Percentiles rank a stretch among this genome's conserved stretches.
These are phyloP conservation scores for Clonostachys rhizophaga DNA, from an alignment of 2,329 filamentous ascomycete species.

Conservation along the genomic window DNA sequence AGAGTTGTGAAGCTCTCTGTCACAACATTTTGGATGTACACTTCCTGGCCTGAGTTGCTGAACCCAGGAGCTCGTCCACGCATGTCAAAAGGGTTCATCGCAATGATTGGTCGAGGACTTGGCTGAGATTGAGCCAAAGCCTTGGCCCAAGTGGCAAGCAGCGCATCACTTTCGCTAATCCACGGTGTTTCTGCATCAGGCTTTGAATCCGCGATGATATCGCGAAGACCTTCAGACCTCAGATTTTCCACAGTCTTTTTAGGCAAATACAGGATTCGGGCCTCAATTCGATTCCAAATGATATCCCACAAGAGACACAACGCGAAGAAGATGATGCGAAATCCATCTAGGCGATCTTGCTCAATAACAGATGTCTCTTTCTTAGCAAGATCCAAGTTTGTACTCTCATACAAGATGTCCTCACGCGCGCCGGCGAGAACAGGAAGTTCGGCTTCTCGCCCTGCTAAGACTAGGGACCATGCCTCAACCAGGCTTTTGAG, in stretches of 20 bases:
- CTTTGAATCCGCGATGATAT: background rate
- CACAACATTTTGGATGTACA: conserved; percentile 18
- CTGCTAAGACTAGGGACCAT: conserved; percentile 39
- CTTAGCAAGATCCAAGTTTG: conserved; percentile 9
- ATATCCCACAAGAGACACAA: conserved; percentile 21
- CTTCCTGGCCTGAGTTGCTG: conserved; percentile 4
- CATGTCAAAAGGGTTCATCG: conserved; percentile 16
- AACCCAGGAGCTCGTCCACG: conserved; percentile 14
- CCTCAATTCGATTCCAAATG: conserved; percentile 21
- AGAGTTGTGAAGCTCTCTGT: conserved; percentile 11
- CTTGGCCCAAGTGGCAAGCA: conserved; percentile 31
- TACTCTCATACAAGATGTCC: conserved; percentile 22
- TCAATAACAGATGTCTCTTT: no score
- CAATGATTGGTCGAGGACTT: conserved; percentile 11
- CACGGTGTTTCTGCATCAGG: conserved; percentile 16
- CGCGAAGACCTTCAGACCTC: background rate
- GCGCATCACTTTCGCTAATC: conserved; percentile 39
- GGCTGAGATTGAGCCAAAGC: conserved; percentile 11
- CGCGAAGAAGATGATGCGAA: no score
- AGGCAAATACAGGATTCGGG: conserved; percentile 33
- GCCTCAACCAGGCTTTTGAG: conserved; percentile 30
- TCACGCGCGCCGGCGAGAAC: conserved; percentile 22
- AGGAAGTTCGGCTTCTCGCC: conserved; percentile 31
- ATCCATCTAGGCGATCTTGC: no score
- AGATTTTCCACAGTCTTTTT: conserved; percentile 3